Percentiles rank a stretch among this genome's conserved stretches.
Evolutionary conservation across 805 yeast species (phyloP).

Genomic region (Wickerhamiella occidentalis): DNA sequence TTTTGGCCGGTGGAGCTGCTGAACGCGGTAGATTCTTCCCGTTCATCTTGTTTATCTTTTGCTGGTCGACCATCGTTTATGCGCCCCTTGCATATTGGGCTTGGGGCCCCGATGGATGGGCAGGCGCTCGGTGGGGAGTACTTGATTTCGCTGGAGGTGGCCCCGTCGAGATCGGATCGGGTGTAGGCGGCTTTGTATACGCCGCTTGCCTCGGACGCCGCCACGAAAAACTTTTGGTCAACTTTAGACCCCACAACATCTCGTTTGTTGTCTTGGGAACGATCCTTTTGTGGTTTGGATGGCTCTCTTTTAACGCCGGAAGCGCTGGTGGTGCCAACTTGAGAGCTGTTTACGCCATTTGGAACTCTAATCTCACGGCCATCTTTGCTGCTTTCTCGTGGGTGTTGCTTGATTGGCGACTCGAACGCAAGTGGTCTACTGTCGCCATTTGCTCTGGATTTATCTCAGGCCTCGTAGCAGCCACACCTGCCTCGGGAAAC

Average conservation of each 20-base stretch:
- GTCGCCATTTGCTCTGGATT: slow-evolving; percentile 93
- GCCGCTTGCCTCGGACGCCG: slow-evolving; percentile 48
- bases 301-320: slow-evolving; percentile 94
- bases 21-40: slow-evolving; percentile 89
- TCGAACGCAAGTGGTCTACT: slow-evolving; percentile 84
- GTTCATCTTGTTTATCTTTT: slow-evolving; percentile 63
- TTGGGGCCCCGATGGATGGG: slow-evolving; percentile 94
- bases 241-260: slow-evolving; percentile 90
- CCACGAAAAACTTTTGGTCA: slow-evolving; percentile 60
- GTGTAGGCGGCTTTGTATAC: slow-evolving; percentile 74
- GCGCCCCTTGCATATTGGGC: slow-evolving; percentile 94
- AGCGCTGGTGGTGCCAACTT: slow-evolving; percentile 72
- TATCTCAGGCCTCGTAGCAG: slow-evolving; percentile 92
- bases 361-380: slow-evolving; percentile 85
- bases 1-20: slow-evolving; percentile 83
- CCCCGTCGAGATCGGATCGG: slow-evolving; percentile 86
- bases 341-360: slow-evolving; percentile 75
- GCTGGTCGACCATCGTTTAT: slow-evolving; percentile 86
- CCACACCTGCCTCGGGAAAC: slow-evolving; percentile 88
- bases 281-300: slow-evolving; percentile 77
- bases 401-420: slow-evolving; percentile 79
- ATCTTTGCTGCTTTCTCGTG: slow-evolving; percentile 85
- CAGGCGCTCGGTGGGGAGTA: slow-evolving; percentile 70
- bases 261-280: slow-evolving; percentile 86
- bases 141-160: slow-evolving; percentile 98